Percentiles rank a stretch among this genome's conserved stretches.
phyloP scores from a whole-genome alignment of 2,329 filamentous ascomycete species.

The Neonectria punicea region DNA sequence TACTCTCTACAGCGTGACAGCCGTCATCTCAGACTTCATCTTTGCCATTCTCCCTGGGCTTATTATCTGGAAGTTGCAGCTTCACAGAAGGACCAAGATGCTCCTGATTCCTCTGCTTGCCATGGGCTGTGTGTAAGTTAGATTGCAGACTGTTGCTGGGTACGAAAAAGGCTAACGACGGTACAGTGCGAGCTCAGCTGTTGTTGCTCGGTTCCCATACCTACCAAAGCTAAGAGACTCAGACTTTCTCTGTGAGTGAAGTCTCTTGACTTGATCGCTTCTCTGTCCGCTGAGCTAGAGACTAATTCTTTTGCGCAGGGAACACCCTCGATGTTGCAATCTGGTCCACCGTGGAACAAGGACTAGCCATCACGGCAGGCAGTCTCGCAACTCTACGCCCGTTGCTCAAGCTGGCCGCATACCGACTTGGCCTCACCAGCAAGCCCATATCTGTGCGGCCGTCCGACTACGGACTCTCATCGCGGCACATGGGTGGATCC shows the following conservation, averaged over 20 bases:
- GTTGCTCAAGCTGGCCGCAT: slow-evolving; percentile 43
- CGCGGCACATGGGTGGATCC: slow-evolving; percentile 22
- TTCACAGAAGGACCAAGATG: slow-evolving; percentile 59
- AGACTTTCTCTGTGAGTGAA: slow-evolving; percentile 52
- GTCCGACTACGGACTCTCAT: slow-evolving; percentile 21
- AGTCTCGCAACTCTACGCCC: slow-evolving; percentile 56
- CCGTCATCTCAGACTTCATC: slow-evolving; percentile 58
- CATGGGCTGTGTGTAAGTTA: slow-evolving; percentile 60
- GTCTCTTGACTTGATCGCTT: slow-evolving; percentile 4
- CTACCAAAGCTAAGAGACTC: slow-evolving; percentile 45
- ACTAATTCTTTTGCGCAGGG: slow-evolving; percentile 29
- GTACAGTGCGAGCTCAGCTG: slow-evolving; percentile 51
- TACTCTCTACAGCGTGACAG: slow-evolving; percentile 59
- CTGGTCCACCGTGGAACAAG: slow-evolving; percentile 58
- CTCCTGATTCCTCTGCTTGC: slow-evolving; percentile 61
- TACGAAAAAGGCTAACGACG: not conserved
- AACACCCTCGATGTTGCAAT: slow-evolving; percentile 55
- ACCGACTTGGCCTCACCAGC: slow-evolving; percentile 28
- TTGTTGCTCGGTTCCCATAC: slow-evolving; percentile 51
- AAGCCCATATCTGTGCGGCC: slow-evolving; percentile 26
- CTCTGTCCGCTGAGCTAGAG: accelerated
- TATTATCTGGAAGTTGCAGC: slow-evolving; percentile 63
- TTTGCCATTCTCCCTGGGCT: slow-evolving; percentile 61
- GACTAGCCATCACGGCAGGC: slow-evolving; percentile 56
- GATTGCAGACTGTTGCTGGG: accelerated